These are phyloP conservation scores for Amanita phalloides DNA, from an alignment of 768 basidiomycete species.

Conservation along the genomic window DNA sequence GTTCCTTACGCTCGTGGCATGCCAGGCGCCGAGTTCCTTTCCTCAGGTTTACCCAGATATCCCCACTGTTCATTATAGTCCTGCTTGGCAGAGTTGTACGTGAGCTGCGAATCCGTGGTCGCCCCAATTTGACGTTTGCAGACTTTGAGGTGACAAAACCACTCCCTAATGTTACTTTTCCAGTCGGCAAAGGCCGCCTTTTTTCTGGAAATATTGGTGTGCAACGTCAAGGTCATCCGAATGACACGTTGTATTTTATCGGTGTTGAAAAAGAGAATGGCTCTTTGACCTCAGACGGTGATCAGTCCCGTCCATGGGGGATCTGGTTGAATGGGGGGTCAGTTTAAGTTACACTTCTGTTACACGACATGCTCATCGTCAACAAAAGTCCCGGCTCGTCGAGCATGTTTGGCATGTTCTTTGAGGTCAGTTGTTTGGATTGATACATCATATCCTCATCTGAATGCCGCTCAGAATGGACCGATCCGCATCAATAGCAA, in stretches of 20 bases:
- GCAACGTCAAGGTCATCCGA: conserved; percentile 45
- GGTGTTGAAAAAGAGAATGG: conserved; percentile 47
- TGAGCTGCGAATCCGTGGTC: neutral
- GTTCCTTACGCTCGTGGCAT: conserved; percentile 11
- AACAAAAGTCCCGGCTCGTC: conserved; percentile 52
- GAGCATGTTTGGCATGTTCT: conserved; percentile 51
- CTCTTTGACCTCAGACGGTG: conserved; percentile 37
- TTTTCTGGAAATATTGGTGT: conserved; percentile 60
- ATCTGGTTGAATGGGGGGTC: conserved; percentile 72
- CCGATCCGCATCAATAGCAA: conserved; percentile 49
- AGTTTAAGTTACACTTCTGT: conserved; percentile 8
- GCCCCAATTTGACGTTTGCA: conserved; percentile 12
- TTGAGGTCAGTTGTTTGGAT: conserved; percentile 37
- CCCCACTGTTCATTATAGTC: conserved; percentile 36
- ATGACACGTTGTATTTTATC: conserved; percentile 58
- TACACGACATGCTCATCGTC: neutral
- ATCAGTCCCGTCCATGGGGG: conserved; percentile 46
- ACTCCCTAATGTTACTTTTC: conserved; percentile 54
- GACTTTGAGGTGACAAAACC: conserved; percentile 48
- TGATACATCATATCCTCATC: neutral
- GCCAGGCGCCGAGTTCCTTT: conserved; percentile 29
- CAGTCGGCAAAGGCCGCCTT: conserved; percentile 26
- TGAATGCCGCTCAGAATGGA: conserved; percentile 39
- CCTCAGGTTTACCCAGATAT: conserved; percentile 38
- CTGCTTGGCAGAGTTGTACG: conserved; percentile 53